Base-by-base conservation (phyloP, 1,284 basidiomycete species). In the Microbotryomycetes sp. region DNA sequence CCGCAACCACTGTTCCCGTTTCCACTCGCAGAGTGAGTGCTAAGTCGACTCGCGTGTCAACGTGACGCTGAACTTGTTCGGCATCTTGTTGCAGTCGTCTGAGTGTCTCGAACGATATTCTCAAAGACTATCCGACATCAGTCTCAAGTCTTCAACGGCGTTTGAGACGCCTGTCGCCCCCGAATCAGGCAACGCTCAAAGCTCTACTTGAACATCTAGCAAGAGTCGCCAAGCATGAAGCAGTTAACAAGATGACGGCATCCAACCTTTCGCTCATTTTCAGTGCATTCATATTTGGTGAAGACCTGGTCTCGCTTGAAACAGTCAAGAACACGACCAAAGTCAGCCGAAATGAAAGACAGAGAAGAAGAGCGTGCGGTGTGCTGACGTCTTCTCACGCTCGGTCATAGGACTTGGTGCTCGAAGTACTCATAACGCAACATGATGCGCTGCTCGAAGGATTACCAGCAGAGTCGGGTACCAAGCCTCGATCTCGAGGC, bases 1-100 rank as follows among this genome's bases (percentile, higher is more conserved):
- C 92, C 94, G 0, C 89, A 93, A 70, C 89, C 93, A 0, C 81
- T 97, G n/a, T 93, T 97, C 79, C 85, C 80, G 66, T 89, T 89
- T 71, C 80, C 88, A 2, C 79, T 90, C 31, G 83, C 86, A 60
- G 94, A 97, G 70, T 83, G 92, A 29, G 80, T 89, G 50, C 59
- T 66, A 58, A 72, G 73, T 63, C 73, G 14, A 9, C 15, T 28
- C 25, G 46, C 9, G 19, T 53, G 23, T 51, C 30, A n/a, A 7
- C 46, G 14, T 7, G 3, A 5, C 22, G 51, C 49, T 22, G 49
- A 53, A 22, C 7, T 4, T 3, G 12, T 54, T n/a, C n/a, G 3
- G 1, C 23, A 29, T 19, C 55, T 46, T 25, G 15, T 23, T 49
- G 6, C 47, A 60, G 56, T 42, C 62, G 63, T 7, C 25, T 48